Evolutionary conservation across 495 filamentous ascomycete species (phyloP).

Genomic region (Hyphodiscus hymeniophilus): DNA sequence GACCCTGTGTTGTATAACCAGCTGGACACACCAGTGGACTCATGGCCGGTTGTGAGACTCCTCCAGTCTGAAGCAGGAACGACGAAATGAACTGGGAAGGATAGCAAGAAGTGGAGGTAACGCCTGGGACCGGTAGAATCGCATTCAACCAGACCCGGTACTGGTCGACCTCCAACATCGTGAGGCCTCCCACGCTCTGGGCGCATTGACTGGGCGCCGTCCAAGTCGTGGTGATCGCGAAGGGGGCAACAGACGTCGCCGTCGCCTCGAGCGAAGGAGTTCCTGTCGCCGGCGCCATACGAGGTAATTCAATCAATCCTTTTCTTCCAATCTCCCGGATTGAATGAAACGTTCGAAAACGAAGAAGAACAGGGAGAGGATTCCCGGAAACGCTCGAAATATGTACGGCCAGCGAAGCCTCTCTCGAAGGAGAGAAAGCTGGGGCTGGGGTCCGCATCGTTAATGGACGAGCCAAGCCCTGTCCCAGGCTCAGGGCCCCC

Average conservation of each 20-base stretch:
- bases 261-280: conserved; percentile 1
- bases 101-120: conserved; percentile 16
- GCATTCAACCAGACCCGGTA: conserved; percentile 19
- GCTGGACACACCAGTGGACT: conserved; percentile 16
- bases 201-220: conserved; percentile 19
- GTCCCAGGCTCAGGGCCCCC: no score
- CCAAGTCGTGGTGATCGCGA: conserved; percentile 21
- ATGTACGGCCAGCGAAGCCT: no score
- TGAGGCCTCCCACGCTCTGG: conserved; percentile 12
- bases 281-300: not conserved
- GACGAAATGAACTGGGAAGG: conserved; percentile 11
- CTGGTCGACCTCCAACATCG: conserved; percentile 14
- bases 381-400: no score
- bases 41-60: conserved; percentile 11
- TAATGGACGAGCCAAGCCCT: no score
- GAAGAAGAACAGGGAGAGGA: no score
- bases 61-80: conserved; percentile 8
- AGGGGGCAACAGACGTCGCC: conserved; percentile 9
- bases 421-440: no score
- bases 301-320: no score
- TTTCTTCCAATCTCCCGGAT: no score
- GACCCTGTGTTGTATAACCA: conserved; percentile 9
- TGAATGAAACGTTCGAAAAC: no score
- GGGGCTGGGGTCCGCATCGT: no score
- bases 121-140: conserved; percentile 18